Conservation (phyloP, 306 rosid species). For the Castanea mollissima region DNA sequence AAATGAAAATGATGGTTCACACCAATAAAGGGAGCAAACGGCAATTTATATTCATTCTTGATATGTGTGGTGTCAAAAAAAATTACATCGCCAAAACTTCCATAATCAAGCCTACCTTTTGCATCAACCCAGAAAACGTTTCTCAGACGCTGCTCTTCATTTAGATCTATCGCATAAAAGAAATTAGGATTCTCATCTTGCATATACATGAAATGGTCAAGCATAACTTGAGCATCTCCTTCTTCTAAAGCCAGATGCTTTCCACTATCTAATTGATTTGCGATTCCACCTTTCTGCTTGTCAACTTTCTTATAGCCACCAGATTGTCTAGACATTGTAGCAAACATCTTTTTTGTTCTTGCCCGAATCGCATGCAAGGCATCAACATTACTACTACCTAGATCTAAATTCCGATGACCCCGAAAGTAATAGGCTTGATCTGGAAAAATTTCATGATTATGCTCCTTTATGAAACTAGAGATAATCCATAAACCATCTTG, state of each 20-base stretch:
- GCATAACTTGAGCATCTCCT: conserved; percentile 41
- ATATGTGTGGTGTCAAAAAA: conserved; percentile 39
- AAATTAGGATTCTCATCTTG: conserved; percentile 50
- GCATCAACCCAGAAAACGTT: conserved; percentile 54
- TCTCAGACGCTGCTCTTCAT: conserved; percentile 40
- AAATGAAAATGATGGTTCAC: conserved; percentile 46
- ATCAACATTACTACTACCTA: conserved; percentile 21
- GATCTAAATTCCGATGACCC: conserved; percentile 34
- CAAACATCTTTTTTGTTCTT: conserved; percentile 34
- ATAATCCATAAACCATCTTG: conserved; percentile 43
- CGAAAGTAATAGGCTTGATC: conserved; percentile 39
- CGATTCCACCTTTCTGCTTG: conserved; percentile 20
- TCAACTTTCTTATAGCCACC: conserved; percentile 17
- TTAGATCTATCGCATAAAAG: conserved; percentile 49
- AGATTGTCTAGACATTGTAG: conserved; percentile 26
- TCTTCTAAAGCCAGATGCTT: conserved; percentile 30
- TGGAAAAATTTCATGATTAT: conserved; percentile 47
- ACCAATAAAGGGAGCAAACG: conserved; percentile 46
- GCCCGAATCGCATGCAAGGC: conserved; percentile 27
- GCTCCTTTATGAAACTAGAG: conserved; percentile 35
- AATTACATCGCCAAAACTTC: conserved; percentile 41
- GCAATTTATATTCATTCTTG: conserved; percentile 38
- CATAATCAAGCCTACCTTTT: conserved; percentile 43
- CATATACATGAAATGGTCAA: conserved; percentile 40
- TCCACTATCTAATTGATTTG: conserved; percentile 16